These are phyloP conservation scores for Vitellaria paradoxa DNA, from an alignment of 179 eudicot species.

Conservation along the genomic window DNA sequence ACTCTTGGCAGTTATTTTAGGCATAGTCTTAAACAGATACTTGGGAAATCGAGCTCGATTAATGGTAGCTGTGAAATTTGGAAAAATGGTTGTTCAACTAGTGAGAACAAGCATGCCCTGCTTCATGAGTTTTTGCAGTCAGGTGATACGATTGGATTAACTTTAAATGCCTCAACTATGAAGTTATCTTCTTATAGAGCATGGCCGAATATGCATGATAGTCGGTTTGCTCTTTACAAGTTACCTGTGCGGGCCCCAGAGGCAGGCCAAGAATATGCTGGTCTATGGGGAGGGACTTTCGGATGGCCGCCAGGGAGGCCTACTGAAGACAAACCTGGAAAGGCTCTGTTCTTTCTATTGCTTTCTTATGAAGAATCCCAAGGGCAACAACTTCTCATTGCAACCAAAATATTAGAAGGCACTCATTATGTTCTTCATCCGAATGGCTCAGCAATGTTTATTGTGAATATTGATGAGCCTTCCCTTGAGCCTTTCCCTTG, in stretches of 20 bases:
- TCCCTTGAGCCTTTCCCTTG: slow-evolving; percentile 62
- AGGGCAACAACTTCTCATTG: slow-evolving; percentile 55
- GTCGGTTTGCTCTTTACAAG: slow-evolving; percentile 71
- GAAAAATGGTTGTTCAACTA: slow-evolving; percentile 39
- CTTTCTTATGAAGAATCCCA: slow-evolving; percentile 64
- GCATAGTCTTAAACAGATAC: slow-evolving; percentile 48
- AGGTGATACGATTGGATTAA: slow-evolving; percentile 66
- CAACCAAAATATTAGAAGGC: not conserved
- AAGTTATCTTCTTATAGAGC: slow-evolving; percentile 66
- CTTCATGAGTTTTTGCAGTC: slow-evolving; percentile 62
- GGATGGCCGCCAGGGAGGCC: slow-evolving; percentile 82
- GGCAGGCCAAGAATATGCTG: slow-evolving; percentile 52
- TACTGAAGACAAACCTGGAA: slow-evolving; percentile 68
- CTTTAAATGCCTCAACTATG: slow-evolving; percentile 59
- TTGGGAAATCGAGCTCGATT: slow-evolving; percentile 47
- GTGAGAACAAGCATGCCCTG: slow-evolving; percentile 55
- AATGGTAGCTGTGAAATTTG: slow-evolving; percentile 33
- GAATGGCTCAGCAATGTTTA: slow-evolving; percentile 86
- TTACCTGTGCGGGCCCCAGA: slow-evolving; percentile 45
- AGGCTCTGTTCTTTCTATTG: slow-evolving; percentile 65
- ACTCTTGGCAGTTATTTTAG: slow-evolving; percentile 23
- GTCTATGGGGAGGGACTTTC: slow-evolving; percentile 76
- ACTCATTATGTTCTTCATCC: slow-evolving; percentile 79
- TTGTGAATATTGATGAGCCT: slow-evolving; percentile 52
- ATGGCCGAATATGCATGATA: slow-evolving; percentile 86